phyloP scores from a whole-genome alignment of 75 land plant species.

The Picea sitchensis region DNA sequence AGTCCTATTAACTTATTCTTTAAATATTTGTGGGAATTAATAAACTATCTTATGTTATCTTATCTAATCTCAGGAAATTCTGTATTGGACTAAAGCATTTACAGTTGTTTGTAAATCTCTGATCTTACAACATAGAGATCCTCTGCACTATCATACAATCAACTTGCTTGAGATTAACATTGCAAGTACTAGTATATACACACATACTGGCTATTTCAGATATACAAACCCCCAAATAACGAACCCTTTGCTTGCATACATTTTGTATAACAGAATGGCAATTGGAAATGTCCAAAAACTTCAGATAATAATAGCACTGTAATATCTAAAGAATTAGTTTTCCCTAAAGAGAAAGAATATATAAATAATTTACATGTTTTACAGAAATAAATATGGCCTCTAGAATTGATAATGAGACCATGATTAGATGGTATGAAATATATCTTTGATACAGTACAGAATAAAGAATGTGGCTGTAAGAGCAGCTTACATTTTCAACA shows the following conservation, averaged over 20 bases:
- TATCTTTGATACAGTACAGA: background rate
- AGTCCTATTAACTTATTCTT: too few relatives aligned
- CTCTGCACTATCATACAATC: too few relatives aligned
- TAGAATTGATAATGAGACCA: background rate
- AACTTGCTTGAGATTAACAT: too few relatives aligned
- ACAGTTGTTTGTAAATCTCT: too few relatives aligned
- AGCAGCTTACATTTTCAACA: constrained; percentile 4
- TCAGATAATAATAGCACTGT: too few relatives aligned
- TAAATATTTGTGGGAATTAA: too few relatives aligned
- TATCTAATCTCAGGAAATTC: too few relatives aligned
- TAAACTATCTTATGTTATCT: too few relatives aligned
- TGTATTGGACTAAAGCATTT: too few relatives aligned
- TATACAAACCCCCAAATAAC: background rate
- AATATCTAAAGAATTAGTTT: background rate
- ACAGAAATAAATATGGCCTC: background rate
- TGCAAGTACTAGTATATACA: background rate
- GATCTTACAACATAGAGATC: too few relatives aligned
- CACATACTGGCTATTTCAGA: background rate
- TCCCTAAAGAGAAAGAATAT: background rate
- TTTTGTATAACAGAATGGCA: background rate
- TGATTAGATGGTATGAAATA: background rate
- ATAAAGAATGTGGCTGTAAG: background rate
- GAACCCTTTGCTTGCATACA: background rate
- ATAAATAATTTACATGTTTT: background rate
- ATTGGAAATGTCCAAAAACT: background rate